Conservation (phyloP, 2,329 filamentous ascomycete genomes). For the Colletotrichum euphorbiae region DNA sequence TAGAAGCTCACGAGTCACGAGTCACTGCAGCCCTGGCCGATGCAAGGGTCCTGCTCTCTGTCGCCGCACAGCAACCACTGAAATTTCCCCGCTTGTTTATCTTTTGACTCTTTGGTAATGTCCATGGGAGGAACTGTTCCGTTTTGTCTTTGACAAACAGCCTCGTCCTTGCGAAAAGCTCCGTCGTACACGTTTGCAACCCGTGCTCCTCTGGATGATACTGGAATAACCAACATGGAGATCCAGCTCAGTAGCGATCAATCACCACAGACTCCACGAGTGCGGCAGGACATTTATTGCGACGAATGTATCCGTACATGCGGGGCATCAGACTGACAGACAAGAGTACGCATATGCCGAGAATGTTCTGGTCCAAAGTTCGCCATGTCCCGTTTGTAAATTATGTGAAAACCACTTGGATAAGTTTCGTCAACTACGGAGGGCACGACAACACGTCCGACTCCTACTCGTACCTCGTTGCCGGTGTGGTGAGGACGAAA, state of each 20-base stretch:
- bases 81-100: constrained; percentile 16
- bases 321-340: not conserved
- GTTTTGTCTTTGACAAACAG: constrained; percentile 20
- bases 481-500: constrained; percentile 60
- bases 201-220: too few species aligned
- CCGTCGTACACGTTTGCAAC: too few species aligned
- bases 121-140: constrained; percentile 13
- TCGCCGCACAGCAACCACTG: constrained; percentile 35
- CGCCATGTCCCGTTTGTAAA: not conserved
- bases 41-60: constrained; percentile 31
- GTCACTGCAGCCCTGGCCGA: constrained; percentile 25
- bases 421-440: not conserved
- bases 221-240: too few species aligned
- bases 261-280: too few species aligned
- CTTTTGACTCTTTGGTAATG: constrained; percentile 8
- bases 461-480: constrained; percentile 4
- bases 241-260: too few species aligned
- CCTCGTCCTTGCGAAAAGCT: constrained; percentile 4
- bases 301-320: not conserved
- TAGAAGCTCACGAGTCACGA: not conserved
- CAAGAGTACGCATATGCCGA: constrained; percentile 6
- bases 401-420: not conserved
- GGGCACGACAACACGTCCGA: not conserved
- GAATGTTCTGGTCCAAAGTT: not conserved
- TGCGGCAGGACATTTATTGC: too few species aligned